Evolutionary conservation across 257 asterid genomes (phyloP), one percentile per base, ranked within the genome.

Genomic region (Nemophila menziesii): DNA sequence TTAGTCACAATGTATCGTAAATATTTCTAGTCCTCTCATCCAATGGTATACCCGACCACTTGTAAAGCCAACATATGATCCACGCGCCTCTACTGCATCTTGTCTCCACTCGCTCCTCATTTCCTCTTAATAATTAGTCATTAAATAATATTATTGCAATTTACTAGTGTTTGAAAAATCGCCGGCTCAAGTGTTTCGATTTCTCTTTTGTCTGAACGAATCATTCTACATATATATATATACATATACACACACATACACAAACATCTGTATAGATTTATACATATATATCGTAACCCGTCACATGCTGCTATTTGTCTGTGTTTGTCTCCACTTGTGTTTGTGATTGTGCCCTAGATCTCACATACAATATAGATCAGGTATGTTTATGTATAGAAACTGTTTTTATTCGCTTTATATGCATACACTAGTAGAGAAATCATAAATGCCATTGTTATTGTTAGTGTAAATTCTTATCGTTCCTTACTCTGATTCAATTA

Each of bases 161-260:
- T 29, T 37, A 2, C 10, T 34, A 4, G n/a, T n/a, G n/a, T n/a
- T n/a, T 6, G 9, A 16, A n/a, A 43, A 22, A 15, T 33, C 39
- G 60, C 60, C 60, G 60, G 60, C 60, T 54, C 19, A 33, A 21
- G 40, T 54, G 59, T 54, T 20, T 53, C n/a, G n/a, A n/a, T n/a
- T n/a, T 19, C 33, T 27, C 36, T 6, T 42, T 52, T 40, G 49
- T 41, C 45, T 52, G n/a, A 24, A 44, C 39, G 60, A 42, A 0
- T 44, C 52, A 20, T 44, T 33, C 14, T 20, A 44, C 52, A 54
- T 16, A 20, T 43, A 11, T 40, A 19, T 16, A 21, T 29, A 5
- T 29, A 29, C 12, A 2, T 29, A 29, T 29, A 29, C 12, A 2
- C 12, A 2, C 12, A 29, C 7, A 29, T 13, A 29, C 7, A 29